phyloP scores from a whole-genome alignment of 2,329 filamentous ascomycete genomes.

The Arthrobotrys pseudoclavata region DNA sequence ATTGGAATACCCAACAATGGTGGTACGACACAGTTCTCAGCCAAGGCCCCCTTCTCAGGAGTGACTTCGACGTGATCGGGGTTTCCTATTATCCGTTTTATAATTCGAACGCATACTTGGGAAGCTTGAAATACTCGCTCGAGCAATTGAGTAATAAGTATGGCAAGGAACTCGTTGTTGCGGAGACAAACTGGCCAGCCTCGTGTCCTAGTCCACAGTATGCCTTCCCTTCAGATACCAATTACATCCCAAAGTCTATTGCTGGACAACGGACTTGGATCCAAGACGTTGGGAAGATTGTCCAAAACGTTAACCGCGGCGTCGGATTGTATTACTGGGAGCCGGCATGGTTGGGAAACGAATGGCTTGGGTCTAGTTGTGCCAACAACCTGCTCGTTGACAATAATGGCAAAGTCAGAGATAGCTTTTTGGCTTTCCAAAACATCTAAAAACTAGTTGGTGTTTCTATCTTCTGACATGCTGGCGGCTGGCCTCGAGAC shows the following conservation, averaged over 20 bases:
- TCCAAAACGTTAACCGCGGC: constrained; percentile 70
- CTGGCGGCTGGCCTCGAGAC: no score
- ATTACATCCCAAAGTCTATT: constrained; percentile 66
- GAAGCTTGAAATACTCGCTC: constrained; percentile 37
- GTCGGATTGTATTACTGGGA: constrained; percentile 81
- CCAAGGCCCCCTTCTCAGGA: constrained; percentile 69
- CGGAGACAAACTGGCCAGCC: constrained; percentile 79
- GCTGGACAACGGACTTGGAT: constrained; percentile 76
- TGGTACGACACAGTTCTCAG: constrained; percentile 75
- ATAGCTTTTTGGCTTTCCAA: constrained; percentile 54
- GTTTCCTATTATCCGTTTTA: constrained; percentile 81
- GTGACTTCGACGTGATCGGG: constrained; percentile 79
- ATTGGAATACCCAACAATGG: constrained; percentile 76
- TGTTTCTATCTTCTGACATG: no score
- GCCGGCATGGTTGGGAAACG: constrained; percentile 78
- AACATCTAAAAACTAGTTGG: constrained; percentile 21
- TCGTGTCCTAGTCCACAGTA: constrained; percentile 72
- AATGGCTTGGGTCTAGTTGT: constrained; percentile 50
- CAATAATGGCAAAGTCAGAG: constrained; percentile 46
- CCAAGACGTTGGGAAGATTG: constrained; percentile 72
- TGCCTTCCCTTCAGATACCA: constrained; percentile 68
- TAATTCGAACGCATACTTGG: constrained; percentile 30
- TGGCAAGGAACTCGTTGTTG: constrained; percentile 76
- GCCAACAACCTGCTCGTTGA: constrained; percentile 53
- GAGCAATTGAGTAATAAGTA: constrained; percentile 54